Base-by-base conservation (phyloP, 345 rosid species). In the Murraya paniculata region DNA sequence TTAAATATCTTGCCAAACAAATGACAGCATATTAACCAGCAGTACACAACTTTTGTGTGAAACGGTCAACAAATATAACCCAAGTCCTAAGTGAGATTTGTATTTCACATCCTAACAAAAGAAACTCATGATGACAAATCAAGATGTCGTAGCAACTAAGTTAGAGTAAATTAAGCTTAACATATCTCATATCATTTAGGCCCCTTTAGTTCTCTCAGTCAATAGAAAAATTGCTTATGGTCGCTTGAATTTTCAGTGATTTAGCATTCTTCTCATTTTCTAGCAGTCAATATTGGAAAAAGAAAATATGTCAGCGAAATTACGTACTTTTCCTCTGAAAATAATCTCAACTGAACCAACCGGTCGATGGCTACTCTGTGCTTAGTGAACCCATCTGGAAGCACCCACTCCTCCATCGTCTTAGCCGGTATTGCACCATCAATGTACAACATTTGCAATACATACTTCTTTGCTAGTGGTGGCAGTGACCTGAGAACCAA, bases 401-500 rank as follows among this genome's bases (percentile, higher is more conserved):
- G 90, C 58, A 94, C 87, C 98, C 99, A 92, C 64, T 92, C 97
- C 71, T 89, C 90, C 81, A 96, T 72, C 79, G 78, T 74, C 81
- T 84, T 88, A 58, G 88, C 86, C 33, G 89, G 68, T 7, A 92
- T 83, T 0, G 93, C 74, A 73, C 82, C 87, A 64, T 90, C 86
- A 45, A 86, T 78, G 87, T 83, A 96, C 77, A 94, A 61, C 88
- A 92, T 84, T 80, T 85, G 89, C 25, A 92, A 64, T 73, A 91
- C 97, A 80, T 96, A 92, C 80, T 89, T 94, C 97, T 96, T 96
- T 6, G 94, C 98, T 9, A 96, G 81, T 14, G 97, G 99, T 2
- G 97, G 97, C 79, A 94, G 25, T 22, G 99, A 96, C 93, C 98
- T 95, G 78, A 73, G 16, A 61, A 56, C n/a, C 50, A n/a, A 28